A percentile compares a stretch with the other conserved stretches of the same genome.
These are phyloP conservation scores for Kodamaea hsintzibuensis DNA, from an alignment of 805 yeast species.

Conservation along the genomic window DNA sequence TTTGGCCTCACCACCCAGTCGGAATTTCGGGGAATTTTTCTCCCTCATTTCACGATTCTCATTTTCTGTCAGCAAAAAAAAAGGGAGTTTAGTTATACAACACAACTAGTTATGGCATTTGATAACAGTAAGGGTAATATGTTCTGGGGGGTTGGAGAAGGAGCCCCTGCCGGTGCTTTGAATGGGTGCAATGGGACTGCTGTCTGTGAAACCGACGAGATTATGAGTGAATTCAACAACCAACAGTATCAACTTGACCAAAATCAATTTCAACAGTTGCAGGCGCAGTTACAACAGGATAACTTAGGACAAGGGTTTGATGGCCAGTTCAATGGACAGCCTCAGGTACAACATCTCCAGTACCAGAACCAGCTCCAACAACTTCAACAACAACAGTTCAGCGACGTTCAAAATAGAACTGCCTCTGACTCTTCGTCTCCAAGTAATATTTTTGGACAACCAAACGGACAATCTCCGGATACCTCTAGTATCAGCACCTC, in stretches of 20 bases:
- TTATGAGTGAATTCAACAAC: background rate
- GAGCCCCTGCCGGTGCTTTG: background rate
- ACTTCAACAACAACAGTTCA: slow-evolving; percentile 5
- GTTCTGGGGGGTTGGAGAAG: slow-evolving; percentile 1
- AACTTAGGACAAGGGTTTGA: background rate
- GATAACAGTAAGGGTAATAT: slow-evolving; percentile 1
- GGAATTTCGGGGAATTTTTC: background rate
- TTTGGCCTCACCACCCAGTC: background rate
- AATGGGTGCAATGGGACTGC: background rate
- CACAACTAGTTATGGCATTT: background rate
- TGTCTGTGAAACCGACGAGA: background rate
- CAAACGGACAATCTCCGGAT: slow-evolving; percentile 7
- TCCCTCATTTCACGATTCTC: background rate
- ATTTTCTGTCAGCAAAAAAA: slow-evolving; percentile 1
- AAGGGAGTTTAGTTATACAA: background rate
- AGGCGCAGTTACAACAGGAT: slow-evolving; percentile 1
- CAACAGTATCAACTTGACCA: slow-evolving; percentile 1
- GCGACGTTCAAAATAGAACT: background rate
- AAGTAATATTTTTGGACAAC: background rate
- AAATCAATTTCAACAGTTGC: slow-evolving; percentile 5
- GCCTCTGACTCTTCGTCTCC: slow-evolving; percentile 9
- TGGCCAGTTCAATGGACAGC: background rate
- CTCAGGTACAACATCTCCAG: slow-evolving; percentile 3
- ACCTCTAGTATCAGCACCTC: slow-evolving; percentile 6
- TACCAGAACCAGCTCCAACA: slow-evolving; percentile 1